Conservation (phyloP, 148 eudicot species). For the Fagopyrum esculentum region DNA sequence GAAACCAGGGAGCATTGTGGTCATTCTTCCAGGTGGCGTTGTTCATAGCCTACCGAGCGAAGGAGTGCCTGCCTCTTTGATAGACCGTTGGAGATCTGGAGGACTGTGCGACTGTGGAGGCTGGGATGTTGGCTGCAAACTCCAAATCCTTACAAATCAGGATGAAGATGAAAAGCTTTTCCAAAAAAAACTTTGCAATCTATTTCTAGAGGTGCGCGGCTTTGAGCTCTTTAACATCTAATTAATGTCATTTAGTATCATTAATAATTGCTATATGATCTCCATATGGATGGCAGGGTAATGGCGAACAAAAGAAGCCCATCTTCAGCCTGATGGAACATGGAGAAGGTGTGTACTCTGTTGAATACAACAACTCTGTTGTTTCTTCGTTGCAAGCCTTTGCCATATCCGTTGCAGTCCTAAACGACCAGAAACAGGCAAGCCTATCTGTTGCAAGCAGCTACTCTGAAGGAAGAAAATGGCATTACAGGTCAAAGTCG, state of each 20-base stretch:
- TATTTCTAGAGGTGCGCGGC: constrained; percentile 50
- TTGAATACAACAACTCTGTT: constrained; percentile 49
- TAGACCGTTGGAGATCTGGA: constrained; percentile 74
- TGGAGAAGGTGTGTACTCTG: constrained; percentile 54
- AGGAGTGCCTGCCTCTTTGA: constrained; percentile 68
- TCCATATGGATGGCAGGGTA: constrained; percentile 33
- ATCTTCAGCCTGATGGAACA: constrained; percentile 49
- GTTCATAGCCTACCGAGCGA: constrained; percentile 53
- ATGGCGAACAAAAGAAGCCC: constrained; percentile 29
- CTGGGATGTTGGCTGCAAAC: constrained; percentile 91
- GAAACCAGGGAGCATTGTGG: constrained; percentile 15
- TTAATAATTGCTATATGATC: not conserved
- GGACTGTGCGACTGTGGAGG: constrained; percentile 96
- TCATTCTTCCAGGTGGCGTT: constrained; percentile 73
- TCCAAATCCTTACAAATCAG: constrained; percentile 39
- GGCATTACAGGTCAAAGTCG: constrained; percentile 18
- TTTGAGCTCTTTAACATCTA: not conserved
- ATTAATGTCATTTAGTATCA: not conserved
- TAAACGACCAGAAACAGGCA: constrained; percentile 38
- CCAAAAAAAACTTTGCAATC: constrained; percentile 27
- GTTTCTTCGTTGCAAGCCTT: constrained; percentile 73
- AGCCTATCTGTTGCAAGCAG: constrained; percentile 21
- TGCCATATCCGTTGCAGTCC: constrained; percentile 50
- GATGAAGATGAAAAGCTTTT: constrained; percentile 18
- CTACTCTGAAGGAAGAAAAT: constrained; percentile 17